phyloP scores from a whole-genome alignment of 2,329 filamentous ascomycete species.

The Paecilomyces sp. region DNA sequence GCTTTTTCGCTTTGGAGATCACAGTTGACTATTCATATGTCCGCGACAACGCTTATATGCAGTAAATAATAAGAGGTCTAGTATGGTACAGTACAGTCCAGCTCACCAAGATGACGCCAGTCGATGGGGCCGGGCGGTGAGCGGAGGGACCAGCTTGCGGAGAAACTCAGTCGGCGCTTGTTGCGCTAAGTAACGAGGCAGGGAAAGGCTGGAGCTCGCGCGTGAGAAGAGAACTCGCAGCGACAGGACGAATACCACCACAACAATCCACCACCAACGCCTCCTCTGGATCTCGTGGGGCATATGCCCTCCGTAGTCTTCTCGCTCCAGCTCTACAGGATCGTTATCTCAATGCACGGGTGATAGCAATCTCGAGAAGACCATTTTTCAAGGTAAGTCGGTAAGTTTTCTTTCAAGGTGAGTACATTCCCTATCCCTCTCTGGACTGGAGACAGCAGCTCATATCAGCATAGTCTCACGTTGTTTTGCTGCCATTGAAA shows the following conservation, averaged over 20 bases:
- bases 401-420: conserved; percentile 10
- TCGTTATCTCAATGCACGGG: background rate
- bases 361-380: background rate
- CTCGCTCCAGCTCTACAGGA: background rate
- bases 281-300: background rate
- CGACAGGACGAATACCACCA: background rate
- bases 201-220: background rate
- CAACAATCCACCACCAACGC: background rate
- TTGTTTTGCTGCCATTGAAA: background rate
- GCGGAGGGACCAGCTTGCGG: background rate
- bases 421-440: background rate
- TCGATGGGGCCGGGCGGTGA: background rate
- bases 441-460: background rate
- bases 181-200: background rate
- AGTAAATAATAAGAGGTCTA: background rate
- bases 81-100: background rate
- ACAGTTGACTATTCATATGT: background rate
- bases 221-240: background rate
- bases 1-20: background rate
- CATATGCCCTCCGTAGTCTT: background rate
- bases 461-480: background rate
- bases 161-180: background rate
- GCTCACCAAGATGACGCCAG: background rate
- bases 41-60: background rate
- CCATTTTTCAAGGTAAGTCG: conserved; percentile 9